Evolutionary conservation across 495 filamentous ascomycete genomes (phyloP).

Genomic region (Endocarpon pusillum): DNA sequence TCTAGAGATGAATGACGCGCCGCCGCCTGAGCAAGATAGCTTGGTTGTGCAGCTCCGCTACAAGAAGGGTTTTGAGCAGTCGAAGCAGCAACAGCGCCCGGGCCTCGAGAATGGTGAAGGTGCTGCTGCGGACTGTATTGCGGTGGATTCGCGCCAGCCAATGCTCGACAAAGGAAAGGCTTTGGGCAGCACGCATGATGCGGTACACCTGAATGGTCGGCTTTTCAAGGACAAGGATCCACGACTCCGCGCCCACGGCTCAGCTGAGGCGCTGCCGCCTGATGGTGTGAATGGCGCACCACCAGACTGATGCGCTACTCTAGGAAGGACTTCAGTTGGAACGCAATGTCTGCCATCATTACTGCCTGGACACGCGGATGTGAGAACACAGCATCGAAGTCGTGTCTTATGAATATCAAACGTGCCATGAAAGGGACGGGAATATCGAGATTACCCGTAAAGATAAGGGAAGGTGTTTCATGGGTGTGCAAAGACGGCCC

Average conservation of each 20-base stretch:
- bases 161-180: conserved; percentile 20
- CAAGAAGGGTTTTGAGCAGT: conserved; percentile 5
- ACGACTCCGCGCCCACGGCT: neutral
- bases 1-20: conserved; percentile 8
- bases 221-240: neutral
- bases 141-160: too few species aligned
- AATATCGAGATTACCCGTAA: neutral
- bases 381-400: conserved; percentile 9
- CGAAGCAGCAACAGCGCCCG: too few species aligned
- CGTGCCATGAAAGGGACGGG: neutral
- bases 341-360: too few species aligned
- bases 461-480: too few species aligned
- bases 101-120: too few species aligned
- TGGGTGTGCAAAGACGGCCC: too few species aligned
- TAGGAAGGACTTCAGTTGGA: conserved; percentile 12
- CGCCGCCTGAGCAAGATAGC: conserved; percentile 16
- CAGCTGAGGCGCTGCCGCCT: neutral
- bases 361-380: too few species aligned
- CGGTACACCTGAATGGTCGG: neutral
- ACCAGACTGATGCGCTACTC: too few species aligned
- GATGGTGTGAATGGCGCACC: conserved; percentile 1
- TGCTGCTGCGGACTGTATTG: too few species aligned
- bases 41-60: conserved; percentile 51
- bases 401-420: conserved; percentile 2
- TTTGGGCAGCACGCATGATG: conserved; percentile 7